phyloP scores from a whole-genome alignment of 305 asterid genomes.

The Solanum chacoense region DNA sequence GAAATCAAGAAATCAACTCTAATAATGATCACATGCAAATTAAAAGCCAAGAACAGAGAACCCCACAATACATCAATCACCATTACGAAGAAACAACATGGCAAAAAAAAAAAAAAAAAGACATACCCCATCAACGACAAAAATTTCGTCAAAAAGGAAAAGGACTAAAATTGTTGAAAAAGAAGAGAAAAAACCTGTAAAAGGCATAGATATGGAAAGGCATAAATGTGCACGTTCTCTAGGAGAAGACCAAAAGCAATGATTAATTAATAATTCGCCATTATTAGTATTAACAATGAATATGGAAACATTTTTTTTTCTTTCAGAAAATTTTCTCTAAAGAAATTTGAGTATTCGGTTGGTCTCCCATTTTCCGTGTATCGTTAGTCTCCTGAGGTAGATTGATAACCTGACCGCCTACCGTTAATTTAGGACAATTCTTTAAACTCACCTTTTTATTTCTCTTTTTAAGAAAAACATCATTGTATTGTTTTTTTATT shows the following conservation, averaged over 20 bases:
- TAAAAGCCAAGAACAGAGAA: neutral
- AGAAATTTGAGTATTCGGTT: neutral
- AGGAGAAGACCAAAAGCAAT: neutral
- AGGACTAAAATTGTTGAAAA: neutral
- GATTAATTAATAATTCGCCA: neutral
- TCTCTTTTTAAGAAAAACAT: neutral
- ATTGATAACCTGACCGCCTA: constrained; percentile 27
- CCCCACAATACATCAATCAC: neutral
- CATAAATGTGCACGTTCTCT: neutral
- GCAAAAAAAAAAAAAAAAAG: neutral
- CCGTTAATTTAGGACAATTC: constrained; percentile 38
- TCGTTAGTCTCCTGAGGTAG: constrained; percentile 41
- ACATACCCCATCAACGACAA: neutral
- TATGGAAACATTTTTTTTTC: neutral
- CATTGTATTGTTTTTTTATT: neutral
- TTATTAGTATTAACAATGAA: neutral
- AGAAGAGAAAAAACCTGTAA: neutral
- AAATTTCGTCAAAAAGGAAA: neutral
- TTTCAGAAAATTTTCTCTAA: neutral
- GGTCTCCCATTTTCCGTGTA: constrained; percentile 38
- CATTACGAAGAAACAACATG: neutral
- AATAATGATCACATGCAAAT: neutral
- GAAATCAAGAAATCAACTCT: neutral
- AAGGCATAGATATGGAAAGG: neutral
- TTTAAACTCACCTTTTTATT: neutral